Conservation (phyloP, 257 asterid genomes). For the Solanum bulbocastanum region DNA sequence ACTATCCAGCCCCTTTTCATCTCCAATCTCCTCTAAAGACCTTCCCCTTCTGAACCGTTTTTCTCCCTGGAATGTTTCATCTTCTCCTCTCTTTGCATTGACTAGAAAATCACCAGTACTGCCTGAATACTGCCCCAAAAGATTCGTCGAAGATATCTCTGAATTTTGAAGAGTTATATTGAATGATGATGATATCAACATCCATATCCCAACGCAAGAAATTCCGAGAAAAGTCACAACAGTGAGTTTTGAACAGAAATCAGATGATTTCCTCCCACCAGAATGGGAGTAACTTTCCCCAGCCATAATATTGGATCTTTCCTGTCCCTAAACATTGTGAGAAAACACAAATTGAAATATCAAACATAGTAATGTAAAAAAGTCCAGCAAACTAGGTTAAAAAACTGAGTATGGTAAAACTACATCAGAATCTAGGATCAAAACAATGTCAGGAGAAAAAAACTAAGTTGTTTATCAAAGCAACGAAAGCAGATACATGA, state of each 20-base stretch:
- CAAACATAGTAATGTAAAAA: background rate
- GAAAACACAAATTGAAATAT: background rate
- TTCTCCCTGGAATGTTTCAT: background rate
- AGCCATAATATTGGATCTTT: background rate
- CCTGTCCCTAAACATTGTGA: background rate
- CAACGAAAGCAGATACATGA: background rate
- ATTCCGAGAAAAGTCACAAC: conserved; percentile 1
- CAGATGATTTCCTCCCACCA: conserved; percentile 3
- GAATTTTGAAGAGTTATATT: background rate
- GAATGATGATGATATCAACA: conserved; percentile 11
- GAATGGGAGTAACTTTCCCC: background rate
- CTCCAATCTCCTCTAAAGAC: background rate
- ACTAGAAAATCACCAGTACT: background rate
- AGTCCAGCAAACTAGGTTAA: background rate
- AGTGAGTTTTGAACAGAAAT: background rate
- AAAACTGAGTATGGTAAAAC: background rate
- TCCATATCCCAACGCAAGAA: conserved; percentile 13
- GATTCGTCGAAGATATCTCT: background rate
- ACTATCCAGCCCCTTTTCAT: background rate
- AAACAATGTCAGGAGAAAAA: background rate
- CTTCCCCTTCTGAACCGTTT: background rate
- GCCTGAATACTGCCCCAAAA: background rate
- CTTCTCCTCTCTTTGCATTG: background rate
- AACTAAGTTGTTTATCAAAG: background rate
- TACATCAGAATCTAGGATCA: background rate